Percentiles rank a stretch among this genome's conserved stretches.
Conservation (phyloP, 1,284 basidiomycete genomes). For the Ustilago crameri region DNA sequence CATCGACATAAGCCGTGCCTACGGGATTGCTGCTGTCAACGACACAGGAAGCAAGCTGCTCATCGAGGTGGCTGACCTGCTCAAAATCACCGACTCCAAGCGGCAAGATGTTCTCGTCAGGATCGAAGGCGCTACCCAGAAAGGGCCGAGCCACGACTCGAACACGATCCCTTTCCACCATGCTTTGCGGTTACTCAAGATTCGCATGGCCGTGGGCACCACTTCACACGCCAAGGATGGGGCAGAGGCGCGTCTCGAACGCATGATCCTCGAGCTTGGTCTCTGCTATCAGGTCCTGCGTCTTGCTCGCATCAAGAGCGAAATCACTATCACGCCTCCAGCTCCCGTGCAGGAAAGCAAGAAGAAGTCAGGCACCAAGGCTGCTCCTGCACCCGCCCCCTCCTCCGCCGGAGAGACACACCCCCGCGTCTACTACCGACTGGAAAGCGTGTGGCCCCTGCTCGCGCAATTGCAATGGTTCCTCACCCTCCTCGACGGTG, state of each 20-base stretch:
- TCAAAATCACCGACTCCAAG: slow-evolving; percentile 46
- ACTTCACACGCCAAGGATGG: neutral
- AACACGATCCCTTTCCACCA: slow-evolving; percentile 36
- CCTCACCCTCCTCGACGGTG: slow-evolving; percentile 28
- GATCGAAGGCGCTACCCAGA: slow-evolving; percentile 37
- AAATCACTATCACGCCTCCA: slow-evolving; percentile 10
- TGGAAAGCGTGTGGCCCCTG: slow-evolving; percentile 42
- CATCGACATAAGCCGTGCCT: slow-evolving; percentile 26
- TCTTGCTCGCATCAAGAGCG: slow-evolving; percentile 18
- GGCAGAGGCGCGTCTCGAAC: slow-evolving; percentile 10
- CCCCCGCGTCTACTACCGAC: slow-evolving; percentile 40
- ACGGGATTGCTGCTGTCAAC: neutral
- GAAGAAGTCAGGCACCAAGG: slow-evolving; percentile 19
- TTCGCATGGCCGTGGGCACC: slow-evolving; percentile 32
- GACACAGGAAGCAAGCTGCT: slow-evolving; percentile 11
- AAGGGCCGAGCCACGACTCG: slow-evolving; percentile 36
- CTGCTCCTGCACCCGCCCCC: slow-evolving; percentile 6
- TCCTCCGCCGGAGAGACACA: slow-evolving; percentile 5
- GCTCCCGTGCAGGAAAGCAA: slow-evolving; percentile 20
- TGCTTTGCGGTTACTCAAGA: slow-evolving; percentile 39
- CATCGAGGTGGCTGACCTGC: slow-evolving; percentile 28
- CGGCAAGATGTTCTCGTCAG: slow-evolving; percentile 38
- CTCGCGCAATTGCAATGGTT: slow-evolving; percentile 48
- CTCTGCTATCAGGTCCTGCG: slow-evolving; percentile 38
- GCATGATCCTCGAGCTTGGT: slow-evolving; percentile 28